Evolutionary conservation across 2,329 filamentous ascomycete genomes (phyloP), one percentile per base, ranked within the genome.

Genomic region (Colletotrichum sojae): DNA sequence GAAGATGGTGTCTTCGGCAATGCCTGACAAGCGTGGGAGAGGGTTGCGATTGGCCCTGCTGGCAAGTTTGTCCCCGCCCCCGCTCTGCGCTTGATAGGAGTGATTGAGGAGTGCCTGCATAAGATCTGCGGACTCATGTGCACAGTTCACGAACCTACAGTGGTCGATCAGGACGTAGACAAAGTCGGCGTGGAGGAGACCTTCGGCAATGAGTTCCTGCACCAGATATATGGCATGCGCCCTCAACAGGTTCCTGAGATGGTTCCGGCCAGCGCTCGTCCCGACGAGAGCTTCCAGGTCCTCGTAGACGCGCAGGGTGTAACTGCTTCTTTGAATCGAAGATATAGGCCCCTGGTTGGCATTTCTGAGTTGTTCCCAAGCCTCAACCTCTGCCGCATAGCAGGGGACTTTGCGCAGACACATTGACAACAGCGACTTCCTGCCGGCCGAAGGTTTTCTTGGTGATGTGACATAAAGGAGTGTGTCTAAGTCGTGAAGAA

Each of bases 381-480:
- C 75, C 64, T 87, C 82, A n/a, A 86, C 81, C 39, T 80, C 78
- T 1, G 77, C 73, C 39, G 87, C 83, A 70, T 84, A 86, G 16
- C 78, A 77, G 1, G 86, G 86, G 15, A 88, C 77, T 68, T 80
- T 82, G 60, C 82, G 79, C 6, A 88, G 78, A 65, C 84, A 86
- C 80, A 85, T 84, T 20, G 82, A 81, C 18, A 88, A 69, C 10
- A 88, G 77, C 5, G 85, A 85, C 27, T 78, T 81, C 13, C 49
- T 51, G 5, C 22, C 58, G 6, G 45, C 43, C 12, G 51, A 5
- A 15, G 25, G 15, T 12, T 54, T 22, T 2, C 8, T 46, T 5
- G 18, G 36, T 9, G 36, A 51, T 4, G 78, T 81, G 8, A 75
- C 73, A 22, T 70, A 74, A 45, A 82, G 63, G 5, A 82, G 46